phyloP scores from a whole-genome alignment of 345 rosid genomes.

The Populus alba region DNA sequence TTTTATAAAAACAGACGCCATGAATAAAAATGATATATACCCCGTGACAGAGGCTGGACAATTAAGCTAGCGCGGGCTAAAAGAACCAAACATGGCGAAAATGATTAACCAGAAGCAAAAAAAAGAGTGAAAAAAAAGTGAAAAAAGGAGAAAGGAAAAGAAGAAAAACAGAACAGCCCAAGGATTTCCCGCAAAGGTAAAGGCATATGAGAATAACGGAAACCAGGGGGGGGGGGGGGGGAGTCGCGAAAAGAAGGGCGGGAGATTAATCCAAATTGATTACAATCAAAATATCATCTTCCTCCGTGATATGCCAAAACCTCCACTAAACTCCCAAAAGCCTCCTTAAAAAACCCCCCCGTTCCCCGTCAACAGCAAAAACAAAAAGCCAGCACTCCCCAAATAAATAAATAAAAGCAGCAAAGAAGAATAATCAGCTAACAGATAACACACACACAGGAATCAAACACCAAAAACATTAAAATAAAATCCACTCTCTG shows the following conservation, averaged over 20 bases:
- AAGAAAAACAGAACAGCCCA: no score
- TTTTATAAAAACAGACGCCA: no score
- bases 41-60: no score
- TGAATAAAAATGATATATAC: no score
- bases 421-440: neutral
- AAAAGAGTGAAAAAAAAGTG: no score
- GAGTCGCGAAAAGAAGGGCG: constrained; percentile 25
- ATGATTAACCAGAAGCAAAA: no score
- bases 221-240: neutral
- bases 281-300: neutral
- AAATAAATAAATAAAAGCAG: neutral
- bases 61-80: no score
- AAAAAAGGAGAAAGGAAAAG: no score
- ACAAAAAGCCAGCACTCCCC: neutral
- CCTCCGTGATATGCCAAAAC: neutral
- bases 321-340: neutral
- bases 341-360: neutral
- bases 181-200: no score
- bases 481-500: no score
- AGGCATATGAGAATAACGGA: neutral
- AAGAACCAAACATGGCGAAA: no score
- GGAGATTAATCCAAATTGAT: constrained; percentile 49
- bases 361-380: neutral
- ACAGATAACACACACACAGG: neutral
- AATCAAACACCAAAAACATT: neutral